phyloP scores from a whole-genome alignment of 148 eudicot genomes.

The Pouteria glomerata region DNA sequence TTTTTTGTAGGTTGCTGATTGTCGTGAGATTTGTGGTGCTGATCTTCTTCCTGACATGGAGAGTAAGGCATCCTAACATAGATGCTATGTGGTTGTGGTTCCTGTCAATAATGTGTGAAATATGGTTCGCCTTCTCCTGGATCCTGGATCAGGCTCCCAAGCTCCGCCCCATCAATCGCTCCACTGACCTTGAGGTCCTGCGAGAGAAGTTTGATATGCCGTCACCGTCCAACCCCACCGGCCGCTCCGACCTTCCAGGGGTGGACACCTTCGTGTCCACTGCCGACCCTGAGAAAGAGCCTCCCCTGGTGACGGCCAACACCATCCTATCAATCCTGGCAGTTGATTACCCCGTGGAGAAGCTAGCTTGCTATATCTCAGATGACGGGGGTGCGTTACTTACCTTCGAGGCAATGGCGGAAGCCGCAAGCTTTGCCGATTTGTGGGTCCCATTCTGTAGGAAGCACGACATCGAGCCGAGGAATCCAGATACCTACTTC shows the following conservation, averaged over 20 bases:
- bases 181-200: constrained; percentile 49
- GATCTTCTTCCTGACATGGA: constrained; percentile 61
- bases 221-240: constrained; percentile 66
- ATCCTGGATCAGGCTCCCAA: constrained; percentile 79
- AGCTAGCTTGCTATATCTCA: constrained; percentile 68
- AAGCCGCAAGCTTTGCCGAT: constrained; percentile 85
- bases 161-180: constrained; percentile 61
- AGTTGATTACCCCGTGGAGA: constrained; percentile 76
- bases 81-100: constrained; percentile 90
- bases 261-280: constrained; percentile 83
- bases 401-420: constrained; percentile 88
- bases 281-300: constrained; percentile 89
- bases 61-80: constrained; percentile 56
- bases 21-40: constrained; percentile 43
- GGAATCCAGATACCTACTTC: constrained; percentile 81
- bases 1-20: constrained; percentile 37
- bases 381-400: constrained; percentile 88
- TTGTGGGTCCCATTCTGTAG: constrained; percentile 86
- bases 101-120: constrained; percentile 67
- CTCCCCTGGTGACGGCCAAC: constrained; percentile 76
- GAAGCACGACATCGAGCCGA: constrained; percentile 83
- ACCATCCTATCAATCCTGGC: constrained; percentile 78
- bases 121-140: constrained; percentile 92
- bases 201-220: constrained; percentile 74
- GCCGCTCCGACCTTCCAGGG: constrained; percentile 85